Evolutionary conservation across 495 filamentous ascomycete genomes (phyloP).

Genomic region (Lasiosphaeris hirsuta): DNA sequence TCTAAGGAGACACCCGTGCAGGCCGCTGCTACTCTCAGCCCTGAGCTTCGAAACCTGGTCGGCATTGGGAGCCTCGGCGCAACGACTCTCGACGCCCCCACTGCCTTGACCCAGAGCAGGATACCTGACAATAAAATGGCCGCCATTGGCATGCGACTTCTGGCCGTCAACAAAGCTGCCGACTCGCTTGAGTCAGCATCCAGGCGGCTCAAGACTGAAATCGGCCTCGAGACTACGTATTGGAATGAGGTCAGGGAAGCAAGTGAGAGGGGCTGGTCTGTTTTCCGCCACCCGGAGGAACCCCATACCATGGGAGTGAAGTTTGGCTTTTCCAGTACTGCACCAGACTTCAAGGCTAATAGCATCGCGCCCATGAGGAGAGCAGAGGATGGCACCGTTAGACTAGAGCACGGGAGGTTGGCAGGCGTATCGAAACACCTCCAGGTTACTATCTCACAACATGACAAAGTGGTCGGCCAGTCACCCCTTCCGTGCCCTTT

Average conservation of each 20-base stretch:
- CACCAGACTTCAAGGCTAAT: slow-evolving; percentile 68
- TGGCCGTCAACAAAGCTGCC: slow-evolving; percentile 69
- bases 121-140: slow-evolving; percentile 55
- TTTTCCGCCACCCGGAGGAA: slow-evolving; percentile 70
- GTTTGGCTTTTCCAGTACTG: slow-evolving; percentile 84
- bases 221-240: slow-evolving; percentile 74
- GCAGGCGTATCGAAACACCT: slow-evolving; percentile 57
- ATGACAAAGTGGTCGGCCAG: slow-evolving; percentile 48
- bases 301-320: slow-evolving; percentile 73
- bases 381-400: slow-evolving; percentile 67
- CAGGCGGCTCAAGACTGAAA: slow-evolving; percentile 67
- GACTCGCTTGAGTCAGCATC: slow-evolving; percentile 72
- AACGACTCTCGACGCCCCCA: slow-evolving; percentile 60
- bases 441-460: slow-evolving; percentile 54
- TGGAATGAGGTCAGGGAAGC: slow-evolving; percentile 83
- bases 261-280: slow-evolving; percentile 77
- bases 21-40: slow-evolving; percentile 66
- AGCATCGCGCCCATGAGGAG: slow-evolving; percentile 75
- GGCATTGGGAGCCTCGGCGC: slow-evolving; percentile 74
- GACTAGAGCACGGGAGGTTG: slow-evolving; percentile 65
- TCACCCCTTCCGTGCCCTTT: slow-evolving; percentile 43
- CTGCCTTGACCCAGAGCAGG: slow-evolving; percentile 50
- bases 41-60: slow-evolving; percentile 61
- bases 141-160: slow-evolving; percentile 74
- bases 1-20: slow-evolving; percentile 70